Base-by-base conservation (phyloP, 345 rosid genomes). In the Lepidium didymum region DNA sequence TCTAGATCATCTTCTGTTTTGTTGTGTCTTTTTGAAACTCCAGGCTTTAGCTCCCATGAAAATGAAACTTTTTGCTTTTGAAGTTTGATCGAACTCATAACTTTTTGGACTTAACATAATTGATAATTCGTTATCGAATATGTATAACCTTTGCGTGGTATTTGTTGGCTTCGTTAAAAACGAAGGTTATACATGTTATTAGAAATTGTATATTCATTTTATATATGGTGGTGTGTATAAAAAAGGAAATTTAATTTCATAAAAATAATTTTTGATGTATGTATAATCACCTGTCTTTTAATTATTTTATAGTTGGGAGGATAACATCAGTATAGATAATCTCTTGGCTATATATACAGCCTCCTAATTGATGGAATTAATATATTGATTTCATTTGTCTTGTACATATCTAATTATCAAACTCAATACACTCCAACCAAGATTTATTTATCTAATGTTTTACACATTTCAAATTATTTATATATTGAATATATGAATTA, bases 1-100 rank as follows among this genome's bases (percentile, higher is more conserved):
- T 29, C 33, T 14, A 27, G 7, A 3, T 67, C 41, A 53, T 74
- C 73, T 53, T 43, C 64, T 12, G 10, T 44, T 46, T 11, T 68
- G 69, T 54, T 45, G 36, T 67, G 27, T 14, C 14, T 67, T 68
- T 31, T 74, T 54, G 78, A 68, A 37, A 74, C 45, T 54, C 74
- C 78, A n/a, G 78, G 78, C 52, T 46, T 67, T 10, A 74, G 46
- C 35, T 74, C 73, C 74, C 78, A 74, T 60, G 78, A 45, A 49
- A 74, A 74, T 0, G 78, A 69, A 46, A 75, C 65, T 68, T 68
- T 68, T 62, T 10, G 78, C 69, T 46, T 74, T 74, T 6, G 13
- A 67, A 18, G 45, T 19, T 68, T 53, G 64, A 46, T 75, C 72
- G 15, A 73, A 59, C 62, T 58, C 67, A 18, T 34, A 44, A 43